phyloP scores from a whole-genome alignment of 2,329 filamentous ascomycete species.

The Colletotrichum sp. region DNA sequence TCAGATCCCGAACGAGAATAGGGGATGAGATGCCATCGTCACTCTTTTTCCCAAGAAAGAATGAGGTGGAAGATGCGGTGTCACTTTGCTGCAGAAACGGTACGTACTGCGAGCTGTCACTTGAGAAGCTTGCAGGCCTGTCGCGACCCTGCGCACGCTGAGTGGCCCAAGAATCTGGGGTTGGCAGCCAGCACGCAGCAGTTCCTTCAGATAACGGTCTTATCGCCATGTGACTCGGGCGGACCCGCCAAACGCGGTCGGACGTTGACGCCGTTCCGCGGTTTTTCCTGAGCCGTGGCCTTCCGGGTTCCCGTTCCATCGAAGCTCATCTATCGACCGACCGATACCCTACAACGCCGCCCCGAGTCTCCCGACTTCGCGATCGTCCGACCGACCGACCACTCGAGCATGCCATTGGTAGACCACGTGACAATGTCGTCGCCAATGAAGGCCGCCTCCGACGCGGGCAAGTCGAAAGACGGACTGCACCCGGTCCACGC shows the following conservation, averaged over 20 bases:
- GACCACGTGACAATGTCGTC: constrained; percentile 43
- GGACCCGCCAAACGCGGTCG: constrained; percentile 6
- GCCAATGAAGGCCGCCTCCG: constrained; percentile 32
- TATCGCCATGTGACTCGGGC: constrained; percentile 24
- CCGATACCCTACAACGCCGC: background rate
- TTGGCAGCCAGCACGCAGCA: background rate
- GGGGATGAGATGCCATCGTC: background rate
- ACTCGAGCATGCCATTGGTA: constrained; percentile 34
- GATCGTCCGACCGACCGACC: constrained; percentile 3
- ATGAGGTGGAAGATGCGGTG: background rate
- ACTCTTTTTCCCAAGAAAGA: background rate
- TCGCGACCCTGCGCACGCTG: background rate
- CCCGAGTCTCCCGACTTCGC: background rate
- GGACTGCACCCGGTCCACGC: constrained; percentile 42
- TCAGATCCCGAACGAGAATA: background rate
- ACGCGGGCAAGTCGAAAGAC: constrained; percentile 32
- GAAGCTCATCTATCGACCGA: background rate
- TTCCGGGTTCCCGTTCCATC: constrained; percentile 7
- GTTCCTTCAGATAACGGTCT: background rate
- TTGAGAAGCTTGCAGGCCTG: background rate
- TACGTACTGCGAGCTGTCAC: constrained; percentile 5
- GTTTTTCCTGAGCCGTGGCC: constrained; percentile 15
- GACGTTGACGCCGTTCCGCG: background rate
- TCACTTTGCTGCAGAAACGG: background rate
- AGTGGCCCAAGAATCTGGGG: background rate